These are phyloP conservation scores for Secale cereale DNA, from an alignment of 176 grass and related monocot species.

Conservation along the genomic window DNA sequence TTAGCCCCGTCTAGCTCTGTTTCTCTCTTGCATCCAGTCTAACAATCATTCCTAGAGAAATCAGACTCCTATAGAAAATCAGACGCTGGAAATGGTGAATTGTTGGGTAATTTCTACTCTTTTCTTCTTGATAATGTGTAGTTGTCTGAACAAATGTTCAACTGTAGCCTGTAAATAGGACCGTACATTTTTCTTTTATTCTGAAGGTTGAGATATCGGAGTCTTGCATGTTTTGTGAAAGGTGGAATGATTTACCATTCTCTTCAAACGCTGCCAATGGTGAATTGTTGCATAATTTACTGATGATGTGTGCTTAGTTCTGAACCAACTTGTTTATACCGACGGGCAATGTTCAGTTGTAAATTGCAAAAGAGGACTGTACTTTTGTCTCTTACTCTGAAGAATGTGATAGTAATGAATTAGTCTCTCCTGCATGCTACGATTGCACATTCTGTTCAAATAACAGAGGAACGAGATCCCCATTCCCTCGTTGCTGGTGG, in stretches of 20 bases:
- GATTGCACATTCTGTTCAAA: neutral
- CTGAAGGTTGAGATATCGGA: neutral
- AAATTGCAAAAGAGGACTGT: neutral
- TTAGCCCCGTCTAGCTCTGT: constrained; percentile 43
- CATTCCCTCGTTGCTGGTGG: neutral
- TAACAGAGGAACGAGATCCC: neutral
- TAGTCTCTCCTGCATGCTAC: neutral
- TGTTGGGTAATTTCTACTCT: neutral
- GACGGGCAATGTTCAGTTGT: neutral
- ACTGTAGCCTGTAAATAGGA: neutral
- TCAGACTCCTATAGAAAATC: neutral
- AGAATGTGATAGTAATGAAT: neutral
- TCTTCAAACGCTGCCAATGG: neutral
- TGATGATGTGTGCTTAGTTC: no score
- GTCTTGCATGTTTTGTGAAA: neutral
- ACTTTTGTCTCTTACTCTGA: neutral
- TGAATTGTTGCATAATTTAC: neutral
- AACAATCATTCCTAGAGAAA: neutral
- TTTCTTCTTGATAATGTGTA: constrained; percentile 7
- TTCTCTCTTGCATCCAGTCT: neutral
- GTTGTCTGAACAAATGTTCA: neutral
- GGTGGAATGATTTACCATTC: neutral
- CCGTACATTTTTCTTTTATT: neutral
- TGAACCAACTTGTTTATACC: neutral
- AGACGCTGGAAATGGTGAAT: neutral